Base-by-base conservation (phyloP, 2,329 filamentous ascomycete species). In the Diaporthe sp. region DNA sequence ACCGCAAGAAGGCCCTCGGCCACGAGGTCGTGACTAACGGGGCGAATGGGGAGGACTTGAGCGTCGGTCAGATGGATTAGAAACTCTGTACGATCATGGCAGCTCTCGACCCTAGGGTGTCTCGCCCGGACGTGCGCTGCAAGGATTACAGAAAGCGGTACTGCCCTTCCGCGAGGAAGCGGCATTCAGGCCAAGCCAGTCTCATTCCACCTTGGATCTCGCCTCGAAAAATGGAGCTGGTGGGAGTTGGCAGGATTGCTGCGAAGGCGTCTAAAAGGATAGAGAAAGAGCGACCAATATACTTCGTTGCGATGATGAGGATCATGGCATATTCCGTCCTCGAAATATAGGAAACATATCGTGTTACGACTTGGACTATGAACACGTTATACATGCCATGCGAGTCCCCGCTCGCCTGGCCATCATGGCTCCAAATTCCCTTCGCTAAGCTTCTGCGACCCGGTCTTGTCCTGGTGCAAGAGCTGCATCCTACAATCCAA, bases 1-100 rank as follows among this genome's bases (percentile, higher is more conserved):
- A 92, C 76, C 83, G 84, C 9, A 81, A 80, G 71, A 85, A 87
- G 76, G 85, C 87, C 9, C 76, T 78, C 10, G 81, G 80, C 1
- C 82, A 81, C 77, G 75, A 79, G 28, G 78, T 79, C 22, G 75
- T 77, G 25, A 67, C 77, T 7, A 79, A 81, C 70, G 78, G 79
- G 53, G 81, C 78, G 0, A 78, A 81, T 75, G 82, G 80, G 0
- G 68, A 49, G 39, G 68, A 75, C 31, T 13, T 73, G 60, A 77
- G 75, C 61, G 79, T 85, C 71, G 84, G 85, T 63, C 84, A 85
- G 79, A 80, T 83, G 57, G 84, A 85, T 71, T 85, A 79, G 63
- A 28, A 20, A 10, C 3, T 31, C 49, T 22, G 44, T 10, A 28
- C 5, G 31, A 25, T 39, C 51, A 31, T 31, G 42, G n/a, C 22